Base-by-base conservation (phyloP, 2,329 filamentous ascomycete species). In the Ophioceras dolichostomum region DNA sequence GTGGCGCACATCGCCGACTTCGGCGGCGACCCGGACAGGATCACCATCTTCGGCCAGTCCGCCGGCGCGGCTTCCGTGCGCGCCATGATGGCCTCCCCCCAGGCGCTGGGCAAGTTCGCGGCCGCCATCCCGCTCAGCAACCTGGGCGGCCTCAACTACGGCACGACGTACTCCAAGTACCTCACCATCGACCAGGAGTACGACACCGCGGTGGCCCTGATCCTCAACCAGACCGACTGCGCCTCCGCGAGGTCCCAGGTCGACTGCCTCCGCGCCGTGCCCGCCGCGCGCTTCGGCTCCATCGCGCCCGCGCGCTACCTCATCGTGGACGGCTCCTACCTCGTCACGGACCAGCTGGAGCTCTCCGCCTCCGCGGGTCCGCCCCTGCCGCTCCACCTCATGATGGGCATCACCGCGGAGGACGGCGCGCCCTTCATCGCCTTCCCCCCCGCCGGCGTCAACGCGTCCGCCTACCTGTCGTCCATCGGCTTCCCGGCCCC, bases 241-340 rank as follows among this genome's bases (percentile, higher is more conserved):
- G 67, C 65, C 13, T 62, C 61, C 10, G 51, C 55, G 3, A 51
- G 55, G 3, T 63, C 61, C 4, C 64, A 70, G 26, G 68, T 76
- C 24, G 58, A 64, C 14, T 76, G 73, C 45, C 60, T 78, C 16
- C 62, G 67, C 28, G 49, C 59, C 22, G 47, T 71, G 4, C 63
- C 67, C 0, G 55, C 60, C 10, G 65, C 67, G 4, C 7, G 19
- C 26, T 24, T 78, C 16, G 61, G 67, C 28, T 49, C 58, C 24
- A 47, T 70, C 5, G 62, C 67, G 0, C 55, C 60, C 10, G 67
- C 67, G 4, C 61, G 68, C 30, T 72, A 67, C 41, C 61, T 74
- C 4, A 72, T 79, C 6, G 65, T 76, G 34, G 74, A 79, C 41
- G 72, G 71, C 19, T 66, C 58, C 8, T 73, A 70, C 39, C 63